Base-by-base conservation (phyloP, 164 flowering plant genomes). In the Cinnamomum chago region DNA sequence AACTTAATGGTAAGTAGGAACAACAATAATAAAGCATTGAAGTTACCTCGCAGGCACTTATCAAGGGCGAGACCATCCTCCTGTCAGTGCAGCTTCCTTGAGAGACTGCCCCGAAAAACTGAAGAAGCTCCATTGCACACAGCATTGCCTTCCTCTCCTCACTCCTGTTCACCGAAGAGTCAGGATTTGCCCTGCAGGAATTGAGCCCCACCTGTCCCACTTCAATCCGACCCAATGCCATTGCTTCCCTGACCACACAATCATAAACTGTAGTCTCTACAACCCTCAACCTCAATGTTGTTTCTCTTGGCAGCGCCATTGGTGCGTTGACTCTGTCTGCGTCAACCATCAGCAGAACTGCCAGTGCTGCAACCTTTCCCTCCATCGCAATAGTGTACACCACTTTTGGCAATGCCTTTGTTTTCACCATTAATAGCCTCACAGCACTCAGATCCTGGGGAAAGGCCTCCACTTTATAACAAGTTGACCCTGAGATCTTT, bases 101-200 rank as follows among this genome's bases (percentile, higher is more conserved):
- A 65, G 75, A 72, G 17, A 62, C 76, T 47, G 86, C 88, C 1
- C 83, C 89, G 62, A 84, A 87, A 60, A 84, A 79, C 80, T 84
- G 92, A 23, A 86, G 88, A 78, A 88, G 74, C 80, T 88, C 90
- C 23, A 87, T 84, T 83, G 83, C 90, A 50, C 76, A 35, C 10
- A 88, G 82, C 75, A 88, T 67, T 4, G 80, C 79, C 76, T 78
- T 83, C 80, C 92, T 79, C 50, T 74, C 83, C 83, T 68, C 70
- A 24, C 28, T 25, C 14, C 27, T 64, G 33, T 13, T 25, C 28
- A 23, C 15, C 10, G 15, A 11, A 23, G 67, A 64, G 30, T 72
- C 67, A 25, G 18, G 14, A 0, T 65, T 51, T 15, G 68, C 78
- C 77, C 13, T 65, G 27, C 22, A 74, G 13, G 55, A 62, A 18